These are phyloP conservation scores for Aplosporella prunicola DNA, from an alignment of 2,329 filamentous ascomycete genomes.

Conservation along the genomic window DNA sequence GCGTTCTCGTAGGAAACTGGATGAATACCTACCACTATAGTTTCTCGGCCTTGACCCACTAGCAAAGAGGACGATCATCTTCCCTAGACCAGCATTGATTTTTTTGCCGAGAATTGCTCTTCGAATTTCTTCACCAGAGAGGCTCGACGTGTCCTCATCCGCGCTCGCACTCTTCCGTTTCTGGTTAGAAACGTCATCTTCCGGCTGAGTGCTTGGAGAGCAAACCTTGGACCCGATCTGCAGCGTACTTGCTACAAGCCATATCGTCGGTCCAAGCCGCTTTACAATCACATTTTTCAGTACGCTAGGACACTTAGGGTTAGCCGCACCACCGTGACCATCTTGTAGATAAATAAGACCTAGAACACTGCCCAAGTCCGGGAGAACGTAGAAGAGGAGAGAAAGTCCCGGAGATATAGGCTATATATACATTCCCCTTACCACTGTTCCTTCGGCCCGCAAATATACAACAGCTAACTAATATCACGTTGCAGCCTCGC, in stretches of 20 bases:
- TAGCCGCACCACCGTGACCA: background rate
- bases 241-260: background rate
- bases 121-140: background rate
- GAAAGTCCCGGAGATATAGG: conserved; percentile 1
- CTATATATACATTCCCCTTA: background rate
- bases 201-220: background rate
- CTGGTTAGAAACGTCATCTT: background rate
- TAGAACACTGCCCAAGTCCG: background rate
- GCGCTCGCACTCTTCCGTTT: background rate
- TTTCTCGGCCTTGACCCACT: background rate
- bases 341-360: background rate
- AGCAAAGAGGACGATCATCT: background rate
- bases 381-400: background rate
- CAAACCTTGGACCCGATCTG: background rate
- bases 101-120: conserved; percentile 1
- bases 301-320: background rate
- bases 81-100: conserved; percentile 1
- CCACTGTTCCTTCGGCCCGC: background rate
- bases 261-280: background rate
- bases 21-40: background rate
- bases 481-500: too few species aligned
- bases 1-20: background rate
- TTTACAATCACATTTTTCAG: background rate
- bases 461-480: background rate
- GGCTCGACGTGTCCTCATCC: background rate